phyloP scores from a whole-genome alignment of 192 early-diverging fungal species.

The Coemansia sp. region DNA sequence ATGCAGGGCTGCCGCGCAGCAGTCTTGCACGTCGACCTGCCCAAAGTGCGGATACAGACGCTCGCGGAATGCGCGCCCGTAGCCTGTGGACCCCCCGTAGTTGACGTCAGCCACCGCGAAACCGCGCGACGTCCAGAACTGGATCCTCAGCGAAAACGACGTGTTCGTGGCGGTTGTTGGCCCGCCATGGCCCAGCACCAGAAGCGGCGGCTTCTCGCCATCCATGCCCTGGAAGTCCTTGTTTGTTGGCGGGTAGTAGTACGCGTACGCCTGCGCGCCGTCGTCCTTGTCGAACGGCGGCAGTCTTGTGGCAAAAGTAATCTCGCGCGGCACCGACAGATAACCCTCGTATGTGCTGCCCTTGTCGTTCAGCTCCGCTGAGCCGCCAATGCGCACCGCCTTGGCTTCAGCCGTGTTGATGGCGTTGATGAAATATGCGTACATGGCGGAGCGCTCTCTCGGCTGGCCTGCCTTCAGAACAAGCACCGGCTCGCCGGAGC shows the following conservation, averaged over 20 bases:
- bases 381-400: neutral
- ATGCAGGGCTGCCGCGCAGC: slow-evolving; percentile 69
- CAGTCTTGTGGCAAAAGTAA: slow-evolving; percentile 64
- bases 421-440: slow-evolving; percentile 40
- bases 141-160: slow-evolving; percentile 56
- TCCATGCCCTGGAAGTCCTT: slow-evolving; percentile 53
- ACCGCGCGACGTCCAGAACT: slow-evolving; percentile 80
- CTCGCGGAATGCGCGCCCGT: slow-evolving; percentile 74
- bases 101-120: slow-evolving; percentile 75
- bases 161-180: slow-evolving; percentile 58
- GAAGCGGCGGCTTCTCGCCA: slow-evolving; percentile 67
- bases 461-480: slow-evolving; percentile 43
- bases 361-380: neutral
- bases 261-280: slow-evolving; percentile 52
- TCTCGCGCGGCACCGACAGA: slow-evolving; percentile 65
- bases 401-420: neutral
- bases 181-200: slow-evolving; percentile 74
- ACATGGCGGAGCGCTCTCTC: slow-evolving; percentile 25
- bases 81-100: slow-evolving; percentile 78
- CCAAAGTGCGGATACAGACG: slow-evolving; percentile 74
- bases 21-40: slow-evolving; percentile 76
- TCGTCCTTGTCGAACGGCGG: slow-evolving; percentile 22
- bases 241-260: slow-evolving; percentile 70
- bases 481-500: slow-evolving; percentile 36
- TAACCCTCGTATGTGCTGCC: slow-evolving; percentile 27